These are phyloP conservation scores for Antitrichia curtipendula DNA, from an alignment of 225 moss, liverwort and hornwort genomes.

Conservation along the genomic window DNA sequence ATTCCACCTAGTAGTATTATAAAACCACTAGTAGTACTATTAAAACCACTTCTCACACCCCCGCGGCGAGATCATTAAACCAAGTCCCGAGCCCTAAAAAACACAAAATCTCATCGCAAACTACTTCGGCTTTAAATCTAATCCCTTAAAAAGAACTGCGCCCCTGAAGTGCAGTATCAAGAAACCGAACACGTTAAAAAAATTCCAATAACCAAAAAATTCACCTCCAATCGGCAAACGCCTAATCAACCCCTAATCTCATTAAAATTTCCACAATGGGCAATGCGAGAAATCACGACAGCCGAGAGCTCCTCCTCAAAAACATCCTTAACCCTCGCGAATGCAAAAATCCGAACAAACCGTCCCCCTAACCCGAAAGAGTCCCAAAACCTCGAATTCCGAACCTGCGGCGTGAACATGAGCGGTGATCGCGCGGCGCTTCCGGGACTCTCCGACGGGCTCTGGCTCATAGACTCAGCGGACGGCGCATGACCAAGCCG, in stretches of 20 bases:
- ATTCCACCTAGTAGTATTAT: background rate
- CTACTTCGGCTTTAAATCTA: background rate
- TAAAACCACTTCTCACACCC: background rate
- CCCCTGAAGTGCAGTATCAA: background rate
- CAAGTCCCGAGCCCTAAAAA: background rate
- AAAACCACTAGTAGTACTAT: background rate
- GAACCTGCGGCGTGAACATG: conserved; percentile 96
- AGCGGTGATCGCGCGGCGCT: conserved; percentile 97
- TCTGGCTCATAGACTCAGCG: conserved; percentile 77
- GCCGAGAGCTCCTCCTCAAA: background rate
- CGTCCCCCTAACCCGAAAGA: background rate
- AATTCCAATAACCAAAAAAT: background rate
- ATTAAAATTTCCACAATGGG: background rate
- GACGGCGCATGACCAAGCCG: conserved; percentile 34
- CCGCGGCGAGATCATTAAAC: background rate
- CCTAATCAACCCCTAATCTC: background rate
- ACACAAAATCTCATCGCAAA: background rate
- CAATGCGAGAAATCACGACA: background rate
- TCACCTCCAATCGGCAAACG: background rate
- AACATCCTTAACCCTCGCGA: background rate
- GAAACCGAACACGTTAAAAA: background rate
- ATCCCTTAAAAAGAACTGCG: background rate
- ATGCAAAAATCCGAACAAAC: background rate
- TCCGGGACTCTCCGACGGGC: conserved; percentile 89
- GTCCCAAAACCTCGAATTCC: background rate